Evolutionary conservation across 2,329 filamentous ascomycete genomes (phyloP), one percentile per base, ranked within the genome.

Genomic region (Chaetomium strumarium): DNA sequence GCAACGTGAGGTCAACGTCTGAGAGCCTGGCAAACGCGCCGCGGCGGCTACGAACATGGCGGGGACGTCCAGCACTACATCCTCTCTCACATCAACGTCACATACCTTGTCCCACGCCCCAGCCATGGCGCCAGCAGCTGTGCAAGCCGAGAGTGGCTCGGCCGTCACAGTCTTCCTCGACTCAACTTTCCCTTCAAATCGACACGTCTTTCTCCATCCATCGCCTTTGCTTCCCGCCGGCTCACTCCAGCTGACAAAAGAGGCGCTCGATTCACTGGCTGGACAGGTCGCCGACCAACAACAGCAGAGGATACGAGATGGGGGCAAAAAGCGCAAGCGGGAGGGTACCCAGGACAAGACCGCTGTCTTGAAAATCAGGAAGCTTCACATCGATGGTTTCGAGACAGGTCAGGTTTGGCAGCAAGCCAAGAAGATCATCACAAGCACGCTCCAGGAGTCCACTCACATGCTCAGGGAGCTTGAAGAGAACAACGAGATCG

Each of bases 401-500:
- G 88, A 87, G 62, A 85, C 88, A 11, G 82, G 85, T 17, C 92
- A 97, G 70, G 84, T 99, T 40, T 99, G 92, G 88, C 89, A 96
- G 69, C 93, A 99, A 72, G 87, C 90, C 9, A 85, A 84, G 64
- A 83, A 88, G 62, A 89, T 97, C 17, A 84, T 97, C 52, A 78
- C 69, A 12, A 75, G 76, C 43, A 70, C 79, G 11, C 61, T 82
- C 42, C 68, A 72, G 39, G 75, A 79, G 58, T 76, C 77, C 0
- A 69, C 74, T 44, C 67, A 70, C 6, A 64, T 71, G 4, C 64
- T 83, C 14, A 67, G 72, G 46, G 76, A 77, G 58, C 64, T 83
- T 31, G 72, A 79, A 61, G 73, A 75, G 54, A 65, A 61, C 17
- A 64, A 86, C 57, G 80, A 83, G 43, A 71, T 84, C 7, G 72